A percentile compares a stretch with the other conserved stretches of the same genome.
Conservation (phyloP, 345 rosid genomes). For the Luvunga scandens region DNA sequence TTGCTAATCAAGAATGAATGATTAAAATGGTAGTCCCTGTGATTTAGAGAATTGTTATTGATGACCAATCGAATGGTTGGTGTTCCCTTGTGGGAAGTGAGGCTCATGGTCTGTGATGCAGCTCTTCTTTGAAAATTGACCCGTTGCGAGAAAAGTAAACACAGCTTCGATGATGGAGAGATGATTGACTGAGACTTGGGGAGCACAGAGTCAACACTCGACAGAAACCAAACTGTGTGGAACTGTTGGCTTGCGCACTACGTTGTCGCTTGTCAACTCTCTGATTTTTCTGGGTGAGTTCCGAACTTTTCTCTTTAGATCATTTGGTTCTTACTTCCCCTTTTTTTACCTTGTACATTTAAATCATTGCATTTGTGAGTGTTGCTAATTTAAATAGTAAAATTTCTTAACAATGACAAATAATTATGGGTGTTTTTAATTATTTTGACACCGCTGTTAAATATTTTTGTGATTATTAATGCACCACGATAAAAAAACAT, state of each 20-base stretch:
- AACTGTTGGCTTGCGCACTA: neutral
- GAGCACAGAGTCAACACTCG: constrained; percentile 9
- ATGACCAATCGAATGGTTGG: neutral
- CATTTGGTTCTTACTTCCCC: too few relatives aligned
- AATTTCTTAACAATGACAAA: too few relatives aligned
- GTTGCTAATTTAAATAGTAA: too few relatives aligned
- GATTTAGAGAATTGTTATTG: too few relatives aligned
- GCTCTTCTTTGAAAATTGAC: neutral
- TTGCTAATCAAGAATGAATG: neutral
- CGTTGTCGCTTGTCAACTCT: neutral
- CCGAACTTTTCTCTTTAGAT: too few relatives aligned
- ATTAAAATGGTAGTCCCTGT: neutral
- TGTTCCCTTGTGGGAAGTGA: neutral
- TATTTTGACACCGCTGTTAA: too few relatives aligned
- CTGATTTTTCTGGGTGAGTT: too few relatives aligned
- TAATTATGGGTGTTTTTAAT: too few relatives aligned
- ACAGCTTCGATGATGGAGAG: neutral
- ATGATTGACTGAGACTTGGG: neutral
- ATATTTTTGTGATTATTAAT: too few relatives aligned
- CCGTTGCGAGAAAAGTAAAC: neutral
- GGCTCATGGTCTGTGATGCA: neutral
- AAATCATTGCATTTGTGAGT: too few relatives aligned
- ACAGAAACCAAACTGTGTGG: neutral
- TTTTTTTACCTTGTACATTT: too few relatives aligned
- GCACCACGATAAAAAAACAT: too few relatives aligned